These are phyloP conservation scores for Chalara sp. DNA, from an alignment of 2,329 filamentous ascomycete genomes.

Conservation along the genomic window DNA sequence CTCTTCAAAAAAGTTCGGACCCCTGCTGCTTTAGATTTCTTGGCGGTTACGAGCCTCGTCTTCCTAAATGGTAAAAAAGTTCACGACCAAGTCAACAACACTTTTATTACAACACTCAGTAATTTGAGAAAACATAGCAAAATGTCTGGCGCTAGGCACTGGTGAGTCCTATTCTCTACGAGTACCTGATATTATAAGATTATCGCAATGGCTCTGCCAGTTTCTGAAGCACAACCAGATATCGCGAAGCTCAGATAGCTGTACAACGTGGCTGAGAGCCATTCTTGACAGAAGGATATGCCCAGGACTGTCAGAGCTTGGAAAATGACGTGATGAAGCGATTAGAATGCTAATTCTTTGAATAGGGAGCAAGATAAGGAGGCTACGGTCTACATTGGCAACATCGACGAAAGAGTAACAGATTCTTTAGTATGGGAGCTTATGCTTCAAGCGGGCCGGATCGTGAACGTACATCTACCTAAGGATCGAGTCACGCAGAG, in stretches of 20 bases:
- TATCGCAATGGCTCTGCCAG: too few species aligned
- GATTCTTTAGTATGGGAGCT: slow-evolving; percentile 93
- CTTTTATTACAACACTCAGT: too few species aligned
- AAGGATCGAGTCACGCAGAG: slow-evolving; percentile 96
- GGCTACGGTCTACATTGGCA: slow-evolving; percentile 95
- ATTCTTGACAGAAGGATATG: too few species aligned
- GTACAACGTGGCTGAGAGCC: too few species aligned
- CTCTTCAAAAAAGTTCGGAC: too few species aligned
- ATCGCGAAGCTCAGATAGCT: too few species aligned
- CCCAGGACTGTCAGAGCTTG: too few species aligned
- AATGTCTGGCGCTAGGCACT: slow-evolving; percentile 55
- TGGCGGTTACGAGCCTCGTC: too few species aligned
- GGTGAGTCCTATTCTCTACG: slow-evolving; percentile 41
- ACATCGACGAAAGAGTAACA: slow-evolving; percentile 92
- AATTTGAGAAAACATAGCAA: slow-evolving; percentile 8
- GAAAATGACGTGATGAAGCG: not conserved
- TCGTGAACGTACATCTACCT: slow-evolving; percentile 95
- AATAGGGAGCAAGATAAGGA: slow-evolving; percentile 96
- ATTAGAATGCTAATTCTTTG: slow-evolving; percentile 8
- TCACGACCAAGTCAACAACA: too few species aligned
- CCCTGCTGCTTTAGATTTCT: too few species aligned
- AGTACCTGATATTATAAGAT: too few species aligned
- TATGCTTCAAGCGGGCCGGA: slow-evolving; percentile 95
- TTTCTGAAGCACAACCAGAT: not conserved
- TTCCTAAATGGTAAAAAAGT: too few species aligned